phyloP scores from a whole-genome alignment of 2,329 filamentous ascomycete species.

The Sarocladium strictum region DNA sequence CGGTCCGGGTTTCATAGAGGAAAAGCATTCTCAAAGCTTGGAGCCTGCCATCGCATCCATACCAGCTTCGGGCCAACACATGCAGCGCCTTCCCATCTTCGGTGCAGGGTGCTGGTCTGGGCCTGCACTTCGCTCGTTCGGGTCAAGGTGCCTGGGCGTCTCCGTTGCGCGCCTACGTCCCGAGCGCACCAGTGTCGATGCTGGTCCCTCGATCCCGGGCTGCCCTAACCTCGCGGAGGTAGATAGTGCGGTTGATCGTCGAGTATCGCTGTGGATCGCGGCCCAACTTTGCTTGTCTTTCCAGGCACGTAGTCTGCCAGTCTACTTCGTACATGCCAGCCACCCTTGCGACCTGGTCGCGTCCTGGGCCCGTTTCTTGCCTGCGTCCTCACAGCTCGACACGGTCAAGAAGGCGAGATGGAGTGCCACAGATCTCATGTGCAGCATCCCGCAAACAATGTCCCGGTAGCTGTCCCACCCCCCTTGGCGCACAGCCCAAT shows the following conservation, averaged over 20 bases:
- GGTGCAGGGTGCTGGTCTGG: background rate
- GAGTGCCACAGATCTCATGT: conserved; percentile 34
- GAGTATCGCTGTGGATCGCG: background rate
- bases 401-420: conserved; percentile 28
- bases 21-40: background rate
- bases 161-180: background rate
- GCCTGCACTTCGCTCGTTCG: conserved; percentile 2
- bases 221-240: background rate
- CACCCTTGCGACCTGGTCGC: background rate
- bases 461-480: conserved; percentile 18
- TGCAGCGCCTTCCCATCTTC: background rate
- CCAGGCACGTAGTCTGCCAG: background rate
- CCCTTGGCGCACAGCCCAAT: conserved; percentile 2
- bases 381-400: conserved; percentile 9
- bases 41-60: background rate
- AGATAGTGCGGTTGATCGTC: background rate
- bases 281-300: background rate
- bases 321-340: background rate
- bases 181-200: background rate
- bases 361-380: background rate
- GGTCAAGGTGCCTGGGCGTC: conserved; percentile 1
- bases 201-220: background rate
- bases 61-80: background rate
- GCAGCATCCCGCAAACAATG: conserved; percentile 25
- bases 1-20: background rate